A percentile compares a stretch with the other conserved stretches of the same genome.
phyloP scores from a whole-genome alignment of 495 filamentous ascomycete genomes.

The Penicillium canariense region DNA sequence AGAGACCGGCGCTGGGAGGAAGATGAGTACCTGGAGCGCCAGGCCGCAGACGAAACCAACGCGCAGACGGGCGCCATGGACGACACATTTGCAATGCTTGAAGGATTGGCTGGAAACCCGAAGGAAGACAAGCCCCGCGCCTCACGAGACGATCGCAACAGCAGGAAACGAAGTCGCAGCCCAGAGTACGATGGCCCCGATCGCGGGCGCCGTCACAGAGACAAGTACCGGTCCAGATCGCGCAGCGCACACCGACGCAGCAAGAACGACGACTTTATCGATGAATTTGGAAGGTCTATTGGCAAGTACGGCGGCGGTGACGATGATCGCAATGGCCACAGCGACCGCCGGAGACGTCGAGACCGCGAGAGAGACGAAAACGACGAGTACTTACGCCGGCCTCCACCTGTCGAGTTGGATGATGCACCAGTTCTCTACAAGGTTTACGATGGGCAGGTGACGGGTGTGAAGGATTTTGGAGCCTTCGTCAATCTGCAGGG shows the following conservation, averaged over 20 bases:
- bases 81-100: slow-evolving; percentile 89
- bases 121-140: slow-evolving; percentile 40
- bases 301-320: slow-evolving; percentile 40
- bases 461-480: slow-evolving; percentile 91
- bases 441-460: slow-evolving; percentile 85
- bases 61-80: slow-evolving; percentile 67
- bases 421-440: slow-evolving; percentile 80
- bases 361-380: slow-evolving; percentile 57
- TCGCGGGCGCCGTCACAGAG: slow-evolving; percentile 49
- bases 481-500: slow-evolving; percentile 91
- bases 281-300: slow-evolving; percentile 60
- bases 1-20: slow-evolving; percentile 60
- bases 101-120: slow-evolving; percentile 75
- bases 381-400: slow-evolving; percentile 58
- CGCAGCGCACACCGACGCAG: slow-evolving; percentile 43
- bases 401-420: slow-evolving; percentile 77
- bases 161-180: slow-evolving; percentile 70
- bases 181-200: slow-evolving; percentile 62
- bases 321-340: slow-evolving; percentile 40
- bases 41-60: slow-evolving; percentile 31
- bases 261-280: slow-evolving; percentile 56
- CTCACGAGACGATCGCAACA: slow-evolving; percentile 34
- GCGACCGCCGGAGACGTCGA: slow-evolving; percentile 36
- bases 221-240: slow-evolving; percentile 56
- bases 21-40: slow-evolving; percentile 36